A percentile compares a stretch with the other conserved stretches of the same genome.
Conservation (phyloP, 2,329 filamentous ascomycete genomes). For the Fusarium tanahbumbuense region DNA sequence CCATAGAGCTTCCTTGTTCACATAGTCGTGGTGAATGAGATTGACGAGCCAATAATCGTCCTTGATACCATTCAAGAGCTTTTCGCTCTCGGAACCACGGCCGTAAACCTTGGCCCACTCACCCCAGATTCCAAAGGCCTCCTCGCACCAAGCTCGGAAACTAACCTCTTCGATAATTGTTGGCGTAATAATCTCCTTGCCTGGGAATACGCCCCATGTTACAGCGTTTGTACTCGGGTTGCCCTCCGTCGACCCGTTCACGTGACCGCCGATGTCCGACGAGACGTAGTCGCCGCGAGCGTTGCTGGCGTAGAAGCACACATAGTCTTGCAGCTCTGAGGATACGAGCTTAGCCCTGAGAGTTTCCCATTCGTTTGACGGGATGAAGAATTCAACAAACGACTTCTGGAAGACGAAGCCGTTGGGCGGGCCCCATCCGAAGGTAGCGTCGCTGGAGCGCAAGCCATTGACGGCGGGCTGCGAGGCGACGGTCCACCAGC, state of each 20-base stretch:
- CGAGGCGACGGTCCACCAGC: conserved; percentile 97
- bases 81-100: conserved; percentile 76
- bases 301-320: conserved; percentile 92
- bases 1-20: conserved; percentile 79
- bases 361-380: conserved; percentile 74
- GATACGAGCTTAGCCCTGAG: conserved; percentile 72
- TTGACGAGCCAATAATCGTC: conserved; percentile 90
- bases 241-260: conserved; percentile 43
- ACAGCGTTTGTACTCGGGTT: conserved; percentile 84
- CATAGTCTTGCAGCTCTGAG: conserved; percentile 69
- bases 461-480: conserved; percentile 94
- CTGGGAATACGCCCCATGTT: conserved; percentile 95
- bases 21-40: conserved; percentile 83
- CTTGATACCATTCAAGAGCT: conserved; percentile 74
- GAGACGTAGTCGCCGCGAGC: conserved; percentile 80
- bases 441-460: conserved; percentile 78
- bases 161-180: conserved; percentile 97
- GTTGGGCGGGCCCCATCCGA: conserved; percentile 92
- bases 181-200: conserved; percentile 95
- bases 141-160: conserved; percentile 93
- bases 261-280: conserved; percentile 64
- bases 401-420: conserved; percentile 99
- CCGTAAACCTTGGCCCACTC: conserved; percentile 94
- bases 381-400: conserved; percentile 96
- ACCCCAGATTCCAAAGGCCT: conserved; percentile 94